A percentile compares a stretch with the other conserved stretches of the same genome.
phyloP scores from a whole-genome alignment of 1,139 yeast species.

The Kazachstania sp. region DNA sequence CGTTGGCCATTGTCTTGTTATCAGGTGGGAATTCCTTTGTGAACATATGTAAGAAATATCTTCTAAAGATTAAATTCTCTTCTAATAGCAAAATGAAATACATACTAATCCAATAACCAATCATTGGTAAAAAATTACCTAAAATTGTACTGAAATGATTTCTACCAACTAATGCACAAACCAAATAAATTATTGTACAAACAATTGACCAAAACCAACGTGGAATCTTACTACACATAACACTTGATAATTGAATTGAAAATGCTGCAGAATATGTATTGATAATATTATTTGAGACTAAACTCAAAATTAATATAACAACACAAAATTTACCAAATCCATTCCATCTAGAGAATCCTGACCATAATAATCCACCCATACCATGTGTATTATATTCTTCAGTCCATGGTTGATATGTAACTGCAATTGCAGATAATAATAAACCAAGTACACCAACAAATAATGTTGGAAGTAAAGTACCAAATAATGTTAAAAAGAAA shows the following conservation, averaged over 20 bases:
- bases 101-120: slow-evolving; percentile 89
- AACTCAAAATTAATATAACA: slow-evolving; percentile 58
- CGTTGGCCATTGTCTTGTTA: neutral
- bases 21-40: slow-evolving; percentile 42
- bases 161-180: slow-evolving; percentile 69
- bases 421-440: slow-evolving; percentile 63
- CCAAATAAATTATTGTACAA: slow-evolving; percentile 56
- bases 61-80: slow-evolving; percentile 68
- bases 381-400: slow-evolving; percentile 52
- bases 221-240: slow-evolving; percentile 55
- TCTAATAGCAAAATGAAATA: slow-evolving; percentile 64
- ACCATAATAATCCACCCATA: slow-evolving; percentile 68
- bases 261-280: slow-evolving; percentile 83
- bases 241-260: slow-evolving; percentile 64
- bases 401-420: slow-evolving; percentile 51
- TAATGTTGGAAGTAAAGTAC: slow-evolving; percentile 63
- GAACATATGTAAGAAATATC: slow-evolving; percentile 41
- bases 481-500: slow-evolving; percentile 56
- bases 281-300: slow-evolving; percentile 71
- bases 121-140: slow-evolving; percentile 88
- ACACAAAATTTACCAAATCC: slow-evolving; percentile 71
- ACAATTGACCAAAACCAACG: slow-evolving; percentile 71
- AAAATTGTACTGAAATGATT: slow-evolving; percentile 65
- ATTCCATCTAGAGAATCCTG: slow-evolving; percentile 68
- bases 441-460: slow-evolving; percentile 72